Base-by-base conservation (phyloP, 108 stramenopile species). In the Skeletonema grethae region DNA sequence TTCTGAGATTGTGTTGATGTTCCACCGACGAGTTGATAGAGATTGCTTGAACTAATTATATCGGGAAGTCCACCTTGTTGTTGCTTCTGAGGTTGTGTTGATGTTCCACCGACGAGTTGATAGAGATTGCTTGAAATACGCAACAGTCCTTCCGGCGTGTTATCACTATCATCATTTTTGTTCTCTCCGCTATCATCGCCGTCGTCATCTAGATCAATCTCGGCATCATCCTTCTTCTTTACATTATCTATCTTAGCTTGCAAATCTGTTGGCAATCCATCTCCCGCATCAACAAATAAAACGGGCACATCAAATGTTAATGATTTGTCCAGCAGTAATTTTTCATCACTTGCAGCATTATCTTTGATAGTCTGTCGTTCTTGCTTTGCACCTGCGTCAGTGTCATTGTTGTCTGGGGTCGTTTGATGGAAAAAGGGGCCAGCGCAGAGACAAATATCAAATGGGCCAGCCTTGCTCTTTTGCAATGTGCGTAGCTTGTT, bases 391-490 rank as follows among this genome's bases (percentile, higher is more conserved):
- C 10, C 13, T 4, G 63, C 63, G 22, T 39, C 57, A 24, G 3
- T 20, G 20, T 58, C 59, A 16, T 60, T 43, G 5, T 70, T 56
- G 46, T 39, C 31, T 20, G 55, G 5, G 30, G 36, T 45, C 34
- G 36, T 45, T 55, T 34, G 48, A 60, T 15, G 32, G 43, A 76
- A 89, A 64, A 83, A 81, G n/a, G 82, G 68, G 56, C 90, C 93
- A 38, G 88, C 85, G 55, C 87, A 84, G 46, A 94, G 82, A 45
- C 87, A 89, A 58, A 79, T 79, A 66, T 94, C 90, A 65, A 94
- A 94, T 2, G 93, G 93, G 13, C 93, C 93, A 1, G 93, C 93
- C 70, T 91, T 91, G 76, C 87, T 87, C 11, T 65, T 61, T 70
- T 94, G 87, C 25, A 94, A 72, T 7, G 84, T 55, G 31, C 58